A percentile compares a stretch with the other conserved stretches of the same genome.
Evolutionary conservation across 257 asterid species (phyloP).

Genomic region (Echites panduratus): DNA sequence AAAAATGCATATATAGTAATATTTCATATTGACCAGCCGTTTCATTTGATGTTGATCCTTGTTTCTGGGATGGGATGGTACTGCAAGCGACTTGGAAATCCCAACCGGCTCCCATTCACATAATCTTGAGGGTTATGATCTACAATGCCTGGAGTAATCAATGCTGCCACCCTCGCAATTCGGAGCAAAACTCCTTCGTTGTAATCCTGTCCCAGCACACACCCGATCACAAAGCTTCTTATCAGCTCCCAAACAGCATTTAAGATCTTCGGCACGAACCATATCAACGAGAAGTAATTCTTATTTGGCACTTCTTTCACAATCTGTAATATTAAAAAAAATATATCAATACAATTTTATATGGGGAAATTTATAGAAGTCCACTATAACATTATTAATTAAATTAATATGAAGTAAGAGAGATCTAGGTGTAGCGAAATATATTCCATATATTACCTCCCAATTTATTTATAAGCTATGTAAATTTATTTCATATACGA

Average conservation of each 20-base stretch:
- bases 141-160: slow-evolving; percentile 35
- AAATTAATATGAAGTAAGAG: too few species aligned
- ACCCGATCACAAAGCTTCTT: slow-evolving; percentile 33
- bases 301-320: slow-evolving; percentile 45
- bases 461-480: too few species aligned
- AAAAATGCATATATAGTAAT: too few species aligned
- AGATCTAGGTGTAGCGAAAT: too few species aligned
- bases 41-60: background rate
- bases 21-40: background rate
- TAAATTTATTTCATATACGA: too few species aligned
- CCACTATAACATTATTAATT: too few species aligned
- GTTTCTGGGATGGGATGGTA: background rate
- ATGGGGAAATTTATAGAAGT: too few species aligned
- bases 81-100: background rate
- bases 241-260: slow-evolving; percentile 47
- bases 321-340: slow-evolving; percentile 22
- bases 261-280: slow-evolving; percentile 30
- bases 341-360: too few species aligned
- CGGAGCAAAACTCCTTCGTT: slow-evolving; percentile 33
- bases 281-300: slow-evolving; percentile 38
- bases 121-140: slow-evolving; percentile 50
- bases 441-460: too few species aligned
- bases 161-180: slow-evolving; percentile 29
- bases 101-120: slow-evolving; percentile 40
- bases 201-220: slow-evolving; percentile 27